These are phyloP conservation scores for Pulicaria dysenterica DNA, from an alignment of 129 eudicot genomes.

Conservation along the genomic window DNA sequence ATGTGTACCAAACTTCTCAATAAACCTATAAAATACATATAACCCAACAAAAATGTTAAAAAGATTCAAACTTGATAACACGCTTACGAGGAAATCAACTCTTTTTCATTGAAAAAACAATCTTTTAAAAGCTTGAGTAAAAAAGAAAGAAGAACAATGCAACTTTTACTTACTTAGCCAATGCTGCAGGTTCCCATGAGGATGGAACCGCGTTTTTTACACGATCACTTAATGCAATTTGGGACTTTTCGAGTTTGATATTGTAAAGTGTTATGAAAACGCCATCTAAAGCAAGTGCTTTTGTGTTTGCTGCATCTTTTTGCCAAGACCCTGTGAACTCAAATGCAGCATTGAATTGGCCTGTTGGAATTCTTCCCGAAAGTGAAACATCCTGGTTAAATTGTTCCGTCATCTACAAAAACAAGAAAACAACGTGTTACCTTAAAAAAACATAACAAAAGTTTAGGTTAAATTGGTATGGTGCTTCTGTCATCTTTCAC, in stretches of 20 bases:
- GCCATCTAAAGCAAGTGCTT: conserved; percentile 68
- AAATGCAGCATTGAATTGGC: conserved; percentile 76
- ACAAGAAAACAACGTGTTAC: conserved; percentile 13
- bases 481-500: not conserved
- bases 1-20: conserved; percentile 77
- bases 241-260: conserved; percentile 65
- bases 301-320: conserved; percentile 72
- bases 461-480: not conserved
- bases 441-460: no score
- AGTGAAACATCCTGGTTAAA: conserved; percentile 69
- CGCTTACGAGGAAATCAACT: not conserved
- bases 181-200: conserved; percentile 76
- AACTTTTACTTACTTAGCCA: conserved; percentile 58
- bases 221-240: conserved; percentile 53
- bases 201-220: conserved; percentile 72
- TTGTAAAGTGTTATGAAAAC: conserved; percentile 61
- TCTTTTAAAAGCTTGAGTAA: not conserved
- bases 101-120: no score
- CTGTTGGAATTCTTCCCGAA: conserved; percentile 72
- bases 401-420: conserved; percentile 67
- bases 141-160: not conserved
- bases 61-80: not conserved
- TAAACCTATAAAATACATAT: conserved; percentile 47
- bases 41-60: not conserved
- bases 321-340: conserved; percentile 70